Percentiles rank a stretch among this genome's conserved stretches.
phyloP scores from a whole-genome alignment of 768 basidiomycete genomes.

The Tephrocybe sp. region DNA sequence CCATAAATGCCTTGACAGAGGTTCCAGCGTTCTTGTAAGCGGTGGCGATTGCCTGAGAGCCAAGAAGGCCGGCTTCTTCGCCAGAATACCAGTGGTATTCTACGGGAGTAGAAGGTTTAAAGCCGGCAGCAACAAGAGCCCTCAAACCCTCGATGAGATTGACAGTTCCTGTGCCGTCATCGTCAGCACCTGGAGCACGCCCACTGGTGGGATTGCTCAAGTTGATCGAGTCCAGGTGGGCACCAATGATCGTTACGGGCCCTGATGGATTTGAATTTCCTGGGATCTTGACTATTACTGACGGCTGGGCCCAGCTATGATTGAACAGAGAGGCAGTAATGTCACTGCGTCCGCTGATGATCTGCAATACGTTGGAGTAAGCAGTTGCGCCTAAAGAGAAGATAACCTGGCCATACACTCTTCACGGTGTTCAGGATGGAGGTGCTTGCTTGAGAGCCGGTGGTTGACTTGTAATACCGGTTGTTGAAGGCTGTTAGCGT shows the following conservation, averaged over 20 bases:
- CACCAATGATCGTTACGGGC: conserved; percentile 20
- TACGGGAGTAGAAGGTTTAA: conserved; percentile 39
- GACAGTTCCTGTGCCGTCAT: conserved; percentile 45
- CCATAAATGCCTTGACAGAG: conserved; percentile 40
- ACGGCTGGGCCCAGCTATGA: conserved; percentile 16
- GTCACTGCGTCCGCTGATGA: conserved; percentile 15
- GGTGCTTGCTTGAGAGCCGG: conserved; percentile 36
- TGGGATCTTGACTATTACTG: conserved; percentile 17
- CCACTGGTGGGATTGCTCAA: conserved; percentile 8
- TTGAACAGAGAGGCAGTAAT: conserved; percentile 10
- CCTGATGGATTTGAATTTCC: conserved; percentile 2
- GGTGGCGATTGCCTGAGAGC: conserved; percentile 45
- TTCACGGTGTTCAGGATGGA: conserved; percentile 36
- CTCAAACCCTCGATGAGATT: conserved; percentile 47
- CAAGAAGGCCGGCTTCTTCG: conserved; percentile 51
- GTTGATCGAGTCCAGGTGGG: conserved; percentile 25
- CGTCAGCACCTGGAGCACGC: conserved; percentile 20
- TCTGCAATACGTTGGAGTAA: conserved; percentile 16
- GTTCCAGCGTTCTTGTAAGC: conserved; percentile 40
- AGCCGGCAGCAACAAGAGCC: conserved; percentile 37
- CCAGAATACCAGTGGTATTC: conserved; percentile 45
- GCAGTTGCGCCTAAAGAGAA: background rate
- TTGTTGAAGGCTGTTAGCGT: conserved; percentile 42
- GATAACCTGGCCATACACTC: conserved; percentile 21
- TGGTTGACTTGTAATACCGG: conserved; percentile 38